Percentiles rank a stretch among this genome's conserved stretches.
Evolutionary conservation across 768 basidiomycete species (phyloP).

Genomic region (Tylopilus intermedius): DNA sequence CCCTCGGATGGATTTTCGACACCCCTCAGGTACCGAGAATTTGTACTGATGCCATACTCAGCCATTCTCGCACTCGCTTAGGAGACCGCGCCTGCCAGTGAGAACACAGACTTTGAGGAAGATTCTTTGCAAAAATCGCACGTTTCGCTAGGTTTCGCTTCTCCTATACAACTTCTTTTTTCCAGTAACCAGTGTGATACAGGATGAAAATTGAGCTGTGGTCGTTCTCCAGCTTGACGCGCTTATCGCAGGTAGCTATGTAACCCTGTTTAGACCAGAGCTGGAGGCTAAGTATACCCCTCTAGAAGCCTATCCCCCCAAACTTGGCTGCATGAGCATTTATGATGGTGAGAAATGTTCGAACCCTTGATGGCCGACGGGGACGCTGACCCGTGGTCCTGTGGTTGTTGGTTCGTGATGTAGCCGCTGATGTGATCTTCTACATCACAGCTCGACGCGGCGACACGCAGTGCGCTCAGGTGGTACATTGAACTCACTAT

Average conservation of each 20-base stretch:
- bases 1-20: neutral
- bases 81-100: neutral
- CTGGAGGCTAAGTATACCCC: neutral
- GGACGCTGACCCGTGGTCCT: neutral
- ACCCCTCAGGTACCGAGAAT: neutral
- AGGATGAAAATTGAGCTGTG: neutral
- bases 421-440: neutral
- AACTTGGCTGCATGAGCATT: neutral
- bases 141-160: neutral
- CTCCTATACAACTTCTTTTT: neutral
- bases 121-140: neutral
- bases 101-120: neutral
- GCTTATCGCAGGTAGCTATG: neutral
- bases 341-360: neutral
- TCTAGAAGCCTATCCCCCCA: conserved; percentile 4
- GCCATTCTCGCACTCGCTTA: neutral
- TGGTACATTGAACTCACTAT: neutral
- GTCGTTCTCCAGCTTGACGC: neutral
- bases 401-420: neutral
- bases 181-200: neutral
- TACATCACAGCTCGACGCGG: neutral
- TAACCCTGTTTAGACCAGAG: neutral
- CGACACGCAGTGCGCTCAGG: no score
- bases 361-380: neutral
- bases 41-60: neutral